These are phyloP conservation scores for Pichia terricola DNA, from an alignment of 1,139 yeast genomes.

Conservation along the genomic window DNA sequence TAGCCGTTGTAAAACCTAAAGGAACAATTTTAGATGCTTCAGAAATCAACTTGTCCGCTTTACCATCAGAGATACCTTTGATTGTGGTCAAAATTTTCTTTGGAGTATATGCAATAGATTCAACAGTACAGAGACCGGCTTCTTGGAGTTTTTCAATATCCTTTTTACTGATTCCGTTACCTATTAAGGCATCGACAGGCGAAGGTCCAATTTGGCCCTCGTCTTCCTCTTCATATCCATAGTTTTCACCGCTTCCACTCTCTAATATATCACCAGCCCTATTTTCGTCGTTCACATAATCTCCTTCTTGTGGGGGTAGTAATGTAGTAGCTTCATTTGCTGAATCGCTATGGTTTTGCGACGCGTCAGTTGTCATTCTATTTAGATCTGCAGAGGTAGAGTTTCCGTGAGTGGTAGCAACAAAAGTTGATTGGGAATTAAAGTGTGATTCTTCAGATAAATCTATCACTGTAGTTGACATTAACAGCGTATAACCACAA, in stretches of 20 bases:
- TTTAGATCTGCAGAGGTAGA: not conserved
- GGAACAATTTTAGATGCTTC: slow-evolving; percentile 89
- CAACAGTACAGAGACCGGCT: slow-evolving; percentile 83
- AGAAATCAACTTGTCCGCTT: slow-evolving; percentile 73
- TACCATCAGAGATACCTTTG: slow-evolving; percentile 92
- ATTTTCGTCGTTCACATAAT: not conserved
- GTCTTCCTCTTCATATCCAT: slow-evolving; percentile 18
- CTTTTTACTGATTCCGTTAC: slow-evolving; percentile 75
- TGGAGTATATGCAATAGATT: slow-evolving; percentile 81
- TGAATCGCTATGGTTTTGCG: not conserved
- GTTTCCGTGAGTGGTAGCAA: not conserved
- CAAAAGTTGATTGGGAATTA: not conserved
- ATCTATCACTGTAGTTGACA: too few species aligned
- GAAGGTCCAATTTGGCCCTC: slow-evolving; percentile 36
- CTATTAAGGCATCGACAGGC: slow-evolving; percentile 40
- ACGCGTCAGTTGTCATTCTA: slow-evolving; percentile 11
- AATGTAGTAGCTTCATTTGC: not conserved
- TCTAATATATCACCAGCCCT: not conserved
- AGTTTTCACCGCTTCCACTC: not conserved
- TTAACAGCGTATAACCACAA: too few species aligned
- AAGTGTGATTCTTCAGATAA: too few species aligned
- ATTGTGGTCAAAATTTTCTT: slow-evolving; percentile 66
- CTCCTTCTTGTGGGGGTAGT: not conserved
- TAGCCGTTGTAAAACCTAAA: slow-evolving; percentile 95
- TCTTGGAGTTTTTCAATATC: slow-evolving; percentile 77